phyloP scores from a whole-genome alignment of 2,329 filamentous ascomycete genomes.

The Clonostachys solani region DNA sequence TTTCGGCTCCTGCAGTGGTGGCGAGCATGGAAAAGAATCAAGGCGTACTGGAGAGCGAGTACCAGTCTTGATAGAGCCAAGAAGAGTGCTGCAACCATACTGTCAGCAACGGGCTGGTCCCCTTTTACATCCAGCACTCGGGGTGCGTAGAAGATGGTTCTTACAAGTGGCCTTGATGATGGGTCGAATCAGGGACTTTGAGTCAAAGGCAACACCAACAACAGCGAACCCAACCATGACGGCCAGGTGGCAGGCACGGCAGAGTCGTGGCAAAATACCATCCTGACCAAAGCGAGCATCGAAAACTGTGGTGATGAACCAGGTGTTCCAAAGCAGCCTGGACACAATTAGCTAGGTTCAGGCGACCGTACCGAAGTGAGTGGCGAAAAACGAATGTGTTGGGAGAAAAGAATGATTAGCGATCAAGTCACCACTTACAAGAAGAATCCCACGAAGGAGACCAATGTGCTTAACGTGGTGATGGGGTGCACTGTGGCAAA shows the following conservation, averaged over 20 bases:
- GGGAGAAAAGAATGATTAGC: too few relatives aligned
- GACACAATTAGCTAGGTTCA: not conserved
- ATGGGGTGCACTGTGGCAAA: slow-evolving; percentile 35
- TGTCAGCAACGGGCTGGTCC: not conserved
- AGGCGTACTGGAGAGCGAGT: slow-evolving; percentile 48
- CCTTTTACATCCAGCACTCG: not conserved
- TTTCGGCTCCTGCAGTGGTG: slow-evolving; percentile 28
- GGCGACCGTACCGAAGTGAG: too few relatives aligned
- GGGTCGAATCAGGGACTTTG: slow-evolving; percentile 21
- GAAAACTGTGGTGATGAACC: slow-evolving; percentile 59
- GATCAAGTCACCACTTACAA: not conserved
- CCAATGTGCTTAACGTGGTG: slow-evolving; percentile 22
- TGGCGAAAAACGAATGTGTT: too few relatives aligned
- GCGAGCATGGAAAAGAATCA: slow-evolving; percentile 36
- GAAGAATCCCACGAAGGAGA: slow-evolving; percentile 28
- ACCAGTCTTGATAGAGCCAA: slow-evolving; percentile 48
- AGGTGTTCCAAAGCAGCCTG: slow-evolving; percentile 63
- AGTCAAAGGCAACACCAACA: slow-evolving; percentile 42
- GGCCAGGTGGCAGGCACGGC: slow-evolving; percentile 56
- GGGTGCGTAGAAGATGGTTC: slow-evolving; percentile 4
- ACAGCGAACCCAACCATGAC: slow-evolving; percentile 64
- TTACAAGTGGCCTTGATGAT: slow-evolving; percentile 36
- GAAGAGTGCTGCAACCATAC: slow-evolving; percentile 26
- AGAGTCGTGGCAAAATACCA: slow-evolving; percentile 55
- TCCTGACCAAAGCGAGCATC: slow-evolving; percentile 64